Percentiles rank a stretch among this genome's conserved stretches.
These are phyloP conservation scores for Cavenderia fasciculata DNA, from an alignment of 78 protist genomes.

Conservation along the genomic window DNA sequence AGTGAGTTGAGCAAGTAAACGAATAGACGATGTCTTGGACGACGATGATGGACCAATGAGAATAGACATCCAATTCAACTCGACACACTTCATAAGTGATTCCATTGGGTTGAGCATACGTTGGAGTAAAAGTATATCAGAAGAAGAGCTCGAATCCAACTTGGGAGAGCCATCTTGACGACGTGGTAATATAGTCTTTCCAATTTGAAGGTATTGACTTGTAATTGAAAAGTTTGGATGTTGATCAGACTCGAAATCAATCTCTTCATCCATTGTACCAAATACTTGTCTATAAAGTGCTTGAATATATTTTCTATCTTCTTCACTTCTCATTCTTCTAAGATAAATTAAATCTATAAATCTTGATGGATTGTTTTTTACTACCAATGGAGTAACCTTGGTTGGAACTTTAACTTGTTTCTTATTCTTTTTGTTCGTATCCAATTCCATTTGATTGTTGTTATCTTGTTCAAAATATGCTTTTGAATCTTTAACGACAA, in stretches of 20 bases:
- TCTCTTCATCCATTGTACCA: neutral
- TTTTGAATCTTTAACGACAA: constrained; percentile 32
- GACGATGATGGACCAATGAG: constrained; percentile 90
- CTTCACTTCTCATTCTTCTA: constrained; percentile 91
- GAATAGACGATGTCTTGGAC: constrained; percentile 93
- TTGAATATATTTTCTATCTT: constrained; percentile 80
- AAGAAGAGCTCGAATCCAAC: neutral
- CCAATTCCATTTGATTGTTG: too few species aligned
- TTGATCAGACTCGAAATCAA: neutral
- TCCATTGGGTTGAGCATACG: constrained; percentile 78
- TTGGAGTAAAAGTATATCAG: constrained; percentile 16
- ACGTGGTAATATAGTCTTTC: constrained; percentile 27
- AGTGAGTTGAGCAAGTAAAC: constrained; percentile 88
- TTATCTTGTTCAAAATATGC: too few species aligned
- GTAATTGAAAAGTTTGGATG: constrained; percentile 58
- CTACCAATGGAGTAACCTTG: too few species aligned
- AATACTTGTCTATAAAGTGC: constrained; percentile 74
- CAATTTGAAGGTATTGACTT: constrained; percentile 66
- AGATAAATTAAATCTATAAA: constrained; percentile 88
- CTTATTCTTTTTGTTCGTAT: too few species aligned
- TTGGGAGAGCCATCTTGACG: neutral
- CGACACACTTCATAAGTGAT: constrained; percentile 61
- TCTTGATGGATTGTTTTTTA: neutral
- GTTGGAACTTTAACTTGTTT: neutral
- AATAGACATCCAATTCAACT: constrained; percentile 88